A percentile compares a stretch with the other conserved stretches of the same genome.
Evolutionary conservation across 179 eudicot species (phyloP).

Genomic region (Gypsophila paniculata): DNA sequence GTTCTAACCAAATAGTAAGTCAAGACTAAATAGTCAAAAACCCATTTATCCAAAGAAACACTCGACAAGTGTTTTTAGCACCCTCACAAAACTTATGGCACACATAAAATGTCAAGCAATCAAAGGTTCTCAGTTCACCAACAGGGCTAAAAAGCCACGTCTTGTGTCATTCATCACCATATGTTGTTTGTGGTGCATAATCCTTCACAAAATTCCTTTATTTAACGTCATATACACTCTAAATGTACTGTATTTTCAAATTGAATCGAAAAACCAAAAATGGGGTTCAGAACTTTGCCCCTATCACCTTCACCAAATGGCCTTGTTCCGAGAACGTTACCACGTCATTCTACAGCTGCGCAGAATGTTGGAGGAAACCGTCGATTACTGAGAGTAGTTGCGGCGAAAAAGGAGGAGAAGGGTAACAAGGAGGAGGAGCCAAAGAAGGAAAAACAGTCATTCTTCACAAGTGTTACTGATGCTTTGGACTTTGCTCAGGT

Average conservation of each 20-base stretch:
- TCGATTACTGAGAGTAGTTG: slow-evolving; percentile 23
- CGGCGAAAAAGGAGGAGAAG: slow-evolving; percentile 31
- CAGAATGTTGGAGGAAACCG: slow-evolving; percentile 22
- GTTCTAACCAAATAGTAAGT: too few species aligned
- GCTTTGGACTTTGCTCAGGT: slow-evolving; percentile 89
- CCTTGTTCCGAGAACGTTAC: slow-evolving; percentile 27
- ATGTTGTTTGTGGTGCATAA: slow-evolving; percentile 26
- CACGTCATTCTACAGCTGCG: slow-evolving; percentile 19
- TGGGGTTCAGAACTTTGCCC: slow-evolving; percentile 58
- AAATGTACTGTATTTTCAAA: neutral
- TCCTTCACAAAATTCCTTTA: slow-evolving; percentile 4
- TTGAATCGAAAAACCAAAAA: slow-evolving; percentile 4
- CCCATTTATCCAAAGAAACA: neutral
- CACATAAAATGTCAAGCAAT: slow-evolving; percentile 3
- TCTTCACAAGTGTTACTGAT: slow-evolving; percentile 71
- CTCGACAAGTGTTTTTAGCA: neutral
- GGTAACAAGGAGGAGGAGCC: slow-evolving; percentile 37
- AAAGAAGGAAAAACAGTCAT: slow-evolving; percentile 49
- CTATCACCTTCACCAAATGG: slow-evolving; percentile 50
- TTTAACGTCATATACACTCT: neutral
- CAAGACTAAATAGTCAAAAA: neutral
- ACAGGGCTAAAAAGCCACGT: slow-evolving; percentile 37
- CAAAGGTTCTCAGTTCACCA: slow-evolving; percentile 23
- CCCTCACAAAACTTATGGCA: neutral
- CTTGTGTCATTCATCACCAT: slow-evolving; percentile 25